phyloP scores from a whole-genome alignment of 208 protist species.

The Leishmania amazonensis region DNA sequence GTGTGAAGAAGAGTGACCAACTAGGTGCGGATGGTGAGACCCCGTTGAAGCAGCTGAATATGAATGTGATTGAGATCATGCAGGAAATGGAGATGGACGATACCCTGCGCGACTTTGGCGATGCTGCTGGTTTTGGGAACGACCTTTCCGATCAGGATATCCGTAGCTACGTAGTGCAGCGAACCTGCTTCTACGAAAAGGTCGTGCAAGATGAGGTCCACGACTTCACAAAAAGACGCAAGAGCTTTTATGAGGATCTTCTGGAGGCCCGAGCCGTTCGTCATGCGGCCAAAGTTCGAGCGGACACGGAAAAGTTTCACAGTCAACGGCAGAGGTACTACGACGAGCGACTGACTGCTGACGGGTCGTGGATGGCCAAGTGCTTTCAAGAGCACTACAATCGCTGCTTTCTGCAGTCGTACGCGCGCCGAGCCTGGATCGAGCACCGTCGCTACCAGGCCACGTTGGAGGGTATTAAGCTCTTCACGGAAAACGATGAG shows the following conservation, averaged over 20 bases:
- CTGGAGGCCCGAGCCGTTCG: conserved; percentile 45
- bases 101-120: conserved; percentile 38
- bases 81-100: conserved; percentile 34
- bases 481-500: conserved; percentile 20
- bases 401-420: conserved; percentile 52
- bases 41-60: conserved; percentile 32
- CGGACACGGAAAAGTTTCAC: conserved; percentile 46
- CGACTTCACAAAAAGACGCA: conserved; percentile 36
- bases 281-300: conserved; percentile 44
- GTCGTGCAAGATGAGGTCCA: conserved; percentile 45
- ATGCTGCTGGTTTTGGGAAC: conserved; percentile 27
- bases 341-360: conserved; percentile 31
- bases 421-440: conserved; percentile 44
- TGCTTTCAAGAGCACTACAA: conserved; percentile 57
- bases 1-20: conserved; percentile 2
- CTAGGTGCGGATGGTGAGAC: background rate
- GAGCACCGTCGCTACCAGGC: conserved; percentile 30
- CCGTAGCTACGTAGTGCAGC: conserved; percentile 40
- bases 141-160: conserved; percentile 56
- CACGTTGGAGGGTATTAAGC: conserved; percentile 25
- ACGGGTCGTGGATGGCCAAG: conserved; percentile 46
- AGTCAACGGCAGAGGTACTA: conserved; percentile 39
- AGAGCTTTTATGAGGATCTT: conserved; percentile 56
- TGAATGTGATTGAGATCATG: conserved; percentile 22
- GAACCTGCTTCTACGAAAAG: conserved; percentile 51